Evolutionary conservation across 2,329 filamentous ascomycete genomes (phyloP).

Genomic region (Botrytis medusae): DNA sequence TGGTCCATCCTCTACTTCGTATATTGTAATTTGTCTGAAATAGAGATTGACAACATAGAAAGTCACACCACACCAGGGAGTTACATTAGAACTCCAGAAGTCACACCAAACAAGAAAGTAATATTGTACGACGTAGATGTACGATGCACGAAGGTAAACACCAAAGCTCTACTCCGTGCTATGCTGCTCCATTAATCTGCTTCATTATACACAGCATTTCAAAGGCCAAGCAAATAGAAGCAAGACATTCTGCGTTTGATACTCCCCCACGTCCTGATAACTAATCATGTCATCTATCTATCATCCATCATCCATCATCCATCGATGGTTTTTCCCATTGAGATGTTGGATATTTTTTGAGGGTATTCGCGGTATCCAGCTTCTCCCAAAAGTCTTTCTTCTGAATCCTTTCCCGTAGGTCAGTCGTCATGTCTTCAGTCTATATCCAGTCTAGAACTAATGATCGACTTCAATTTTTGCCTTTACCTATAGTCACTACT

Average conservation of each 20-base stretch:
- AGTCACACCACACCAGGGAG: neutral
- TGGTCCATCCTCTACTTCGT: neutral
- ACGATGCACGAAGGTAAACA: neutral
- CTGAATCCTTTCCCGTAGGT: neutral
- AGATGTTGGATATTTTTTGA: neutral
- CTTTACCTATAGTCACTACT: neutral
- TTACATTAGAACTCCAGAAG: too few species aligned
- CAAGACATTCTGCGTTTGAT: neutral
- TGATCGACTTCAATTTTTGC: slow-evolving; percentile 7
- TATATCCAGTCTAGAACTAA: neutral
- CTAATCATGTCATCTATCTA: neutral
- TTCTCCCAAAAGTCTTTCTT: neutral
- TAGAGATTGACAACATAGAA: neutral
- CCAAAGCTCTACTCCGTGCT: neutral
- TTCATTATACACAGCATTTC: neutral
- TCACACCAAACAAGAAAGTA: neutral
- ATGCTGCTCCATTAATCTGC: too few species aligned
- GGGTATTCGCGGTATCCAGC: neutral
- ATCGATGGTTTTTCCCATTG: neutral
- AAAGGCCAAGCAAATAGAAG: neutral
- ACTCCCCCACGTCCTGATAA: neutral
- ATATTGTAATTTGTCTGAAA: neutral
- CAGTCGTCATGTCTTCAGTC: neutral
- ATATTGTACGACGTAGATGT: neutral
- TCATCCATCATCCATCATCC: neutral